Conservation (phyloP, 2,329 filamentous ascomycete genomes). For the Botrytis galanthina region DNA sequence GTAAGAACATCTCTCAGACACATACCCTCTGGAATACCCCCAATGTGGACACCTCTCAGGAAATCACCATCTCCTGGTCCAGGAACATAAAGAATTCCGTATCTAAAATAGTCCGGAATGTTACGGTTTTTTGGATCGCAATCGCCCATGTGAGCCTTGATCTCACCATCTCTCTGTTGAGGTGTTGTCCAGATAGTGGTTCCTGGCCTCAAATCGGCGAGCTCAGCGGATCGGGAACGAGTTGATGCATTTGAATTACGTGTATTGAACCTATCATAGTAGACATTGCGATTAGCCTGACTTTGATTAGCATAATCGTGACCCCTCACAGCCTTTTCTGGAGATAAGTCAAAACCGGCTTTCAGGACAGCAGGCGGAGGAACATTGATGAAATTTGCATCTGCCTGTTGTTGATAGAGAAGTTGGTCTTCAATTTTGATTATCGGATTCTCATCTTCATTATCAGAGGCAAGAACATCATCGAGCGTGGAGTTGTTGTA, state of each 20-base stretch:
- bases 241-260: not conserved
- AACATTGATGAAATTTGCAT: constrained; percentile 22
- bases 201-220: not conserved
- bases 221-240: not conserved
- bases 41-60: constrained; percentile 30
- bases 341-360: constrained; percentile 25
- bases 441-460: not conserved
- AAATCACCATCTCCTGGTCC: constrained; percentile 24
- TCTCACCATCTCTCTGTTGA: constrained; percentile 4
- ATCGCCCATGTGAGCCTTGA: not conserved
- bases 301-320: constrained; percentile 23
- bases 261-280: not conserved
- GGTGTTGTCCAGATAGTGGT: constrained; percentile 2
- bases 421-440: constrained; percentile 9
- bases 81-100: constrained; percentile 31
- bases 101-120: constrained; percentile 30
- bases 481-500: constrained; percentile 3
- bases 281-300: not conserved
- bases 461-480: not conserved
- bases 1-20: constrained; percentile 31
- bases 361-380: constrained; percentile 28
- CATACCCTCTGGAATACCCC: constrained; percentile 27
- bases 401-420: constrained; percentile 17
- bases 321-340: constrained; percentile 23
- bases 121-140: not conserved